Evolutionary conservation across 257 asterid species (phyloP), one percentile per base, ranked within the genome.

Genomic region (Hygrophila difformis): DNA sequence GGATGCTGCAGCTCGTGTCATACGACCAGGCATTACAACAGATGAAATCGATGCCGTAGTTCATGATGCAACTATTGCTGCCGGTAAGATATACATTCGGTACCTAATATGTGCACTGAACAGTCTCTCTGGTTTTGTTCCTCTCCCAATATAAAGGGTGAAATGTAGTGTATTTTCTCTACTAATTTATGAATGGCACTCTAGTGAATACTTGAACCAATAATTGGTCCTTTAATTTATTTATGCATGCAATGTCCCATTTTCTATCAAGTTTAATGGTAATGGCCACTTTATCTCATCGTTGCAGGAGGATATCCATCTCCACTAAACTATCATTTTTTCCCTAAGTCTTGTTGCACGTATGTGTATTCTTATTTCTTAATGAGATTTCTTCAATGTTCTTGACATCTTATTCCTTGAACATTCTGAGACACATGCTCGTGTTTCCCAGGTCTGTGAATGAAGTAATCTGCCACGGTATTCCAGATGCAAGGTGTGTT

Each of bases 341-440:
- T 91, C 68, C 99, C 97, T 0, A 91, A 82, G 74, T 91, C 99
- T 53, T 86, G 97, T 85, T 91, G 99, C 99, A 91, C 96, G 99
- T 91, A 61, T 78, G 77, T 68, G 13, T 31, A 77, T 73, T 33
- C 12, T 1, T 2, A 66, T 51, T 5, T 26, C n/a, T n/a, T n/a
- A n/a, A n/a, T 61, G 43, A 63, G 51, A 57, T 36, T 38, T 17
- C 51, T 53, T 29, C 62, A 46, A 45, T 9, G 33, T 13, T 49
- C 43, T 39, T 29, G 34, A 42, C 26, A 9, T 51, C 51, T 8
- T 47, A 21, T 37, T 28, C 47, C 57, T 52, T 22, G 35, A 54
- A 45, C 59, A 6, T 31, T 15, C 64, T 46, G 33, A 49, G 56
- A 42, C 39, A 51, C 23, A 48, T 47, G 11, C 42, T 39, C 35